Base-by-base conservation (phyloP, 164 flowering plant species). In the Vitis rotundifolia region DNA sequence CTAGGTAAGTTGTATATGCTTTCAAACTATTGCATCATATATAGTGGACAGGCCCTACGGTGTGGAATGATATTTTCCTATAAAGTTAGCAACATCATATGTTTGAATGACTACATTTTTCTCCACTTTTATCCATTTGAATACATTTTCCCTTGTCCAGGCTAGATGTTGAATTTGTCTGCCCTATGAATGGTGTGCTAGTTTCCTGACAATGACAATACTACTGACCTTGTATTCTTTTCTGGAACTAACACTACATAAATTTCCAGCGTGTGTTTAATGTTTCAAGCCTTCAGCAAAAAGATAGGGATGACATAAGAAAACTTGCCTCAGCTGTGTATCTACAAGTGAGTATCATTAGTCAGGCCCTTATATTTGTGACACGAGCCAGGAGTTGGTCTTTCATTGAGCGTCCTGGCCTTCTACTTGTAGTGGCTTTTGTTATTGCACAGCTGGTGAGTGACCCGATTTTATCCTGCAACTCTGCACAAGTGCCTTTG, bases 311-410 rank as follows among this genome's bases (percentile, higher is more conserved):
- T 37, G 89, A 92, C 80, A 59, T 73, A 37, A 81, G 79, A 67
- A 88, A 80, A 85, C 90, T 92, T 61, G 98, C 97, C 11, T 89
- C 97, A 1, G 94, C 93, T n/a, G 57, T 92, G 63, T 92, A 89
- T 72, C 89, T 92, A n/a, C 97, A 92, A 89, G 98, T 94, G 62
- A 91, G 98, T 83, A 92, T 84, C 22, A 87, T 88, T 53, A 94
- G 98, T 69, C 98, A 93, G 82, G 98, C 97, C 52, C 90, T 93
- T 61, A 91, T 94, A 67, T 94, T 94, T 73, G 97, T 94, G 47
- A 94, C 98, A 11, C 80, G 97, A 49, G 71, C 98, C 11, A 52
- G 97, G 70, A 91, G 89, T 71, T 92, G 97, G 98, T 94, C 98
- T 18, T 91, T 83, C 74, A 72, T 84, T 13, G 97, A 91, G 77